phyloP scores from a whole-genome alignment of 192 early-diverging fungal species.

The Gaertneriomyces semiglobifer region DNA sequence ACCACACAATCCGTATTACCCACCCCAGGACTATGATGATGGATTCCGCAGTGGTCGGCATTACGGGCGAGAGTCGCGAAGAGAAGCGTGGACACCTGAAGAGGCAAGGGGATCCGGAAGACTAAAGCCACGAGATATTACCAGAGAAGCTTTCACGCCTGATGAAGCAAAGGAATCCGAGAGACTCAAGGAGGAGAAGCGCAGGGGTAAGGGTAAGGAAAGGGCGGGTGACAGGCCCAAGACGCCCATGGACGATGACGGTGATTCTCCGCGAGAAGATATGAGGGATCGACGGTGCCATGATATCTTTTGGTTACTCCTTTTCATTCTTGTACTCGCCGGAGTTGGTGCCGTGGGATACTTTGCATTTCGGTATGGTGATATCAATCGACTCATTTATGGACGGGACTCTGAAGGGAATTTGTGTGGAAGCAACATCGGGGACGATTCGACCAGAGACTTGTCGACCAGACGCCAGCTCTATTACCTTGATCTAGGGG shows the following conservation, averaged over 20 bases:
- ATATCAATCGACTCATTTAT: slow-evolving; percentile 27
- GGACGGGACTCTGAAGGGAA: slow-evolving; percentile 38
- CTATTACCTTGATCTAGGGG: slow-evolving; percentile 21
- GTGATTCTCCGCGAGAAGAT: neutral
- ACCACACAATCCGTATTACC: neutral
- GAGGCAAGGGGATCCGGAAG: neutral
- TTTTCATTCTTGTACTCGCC: slow-evolving; percentile 27
- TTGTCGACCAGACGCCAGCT: slow-evolving; percentile 11
- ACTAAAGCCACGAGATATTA: neutral
- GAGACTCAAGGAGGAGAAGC: neutral
- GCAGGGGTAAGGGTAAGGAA: neutral
- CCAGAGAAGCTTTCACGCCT: no score
- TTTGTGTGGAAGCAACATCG: slow-evolving; percentile 27
- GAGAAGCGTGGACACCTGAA: slow-evolving; percentile 5
- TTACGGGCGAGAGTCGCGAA: neutral
- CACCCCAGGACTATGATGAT: no score
- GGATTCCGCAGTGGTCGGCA: no score
- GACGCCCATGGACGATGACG: no score
- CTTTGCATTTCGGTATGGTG: slow-evolving; percentile 25
- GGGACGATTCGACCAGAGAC: slow-evolving; percentile 28
- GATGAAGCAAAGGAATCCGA: neutral
- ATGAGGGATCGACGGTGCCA: slow-evolving; percentile 8
- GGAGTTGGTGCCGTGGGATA: slow-evolving; percentile 25
- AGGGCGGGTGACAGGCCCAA: no score
- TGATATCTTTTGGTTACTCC: slow-evolving; percentile 29